A percentile compares a stretch with the other conserved stretches of the same genome.
Conservation (phyloP, 306 rosid species). For the Benincasa hispida region DNA sequence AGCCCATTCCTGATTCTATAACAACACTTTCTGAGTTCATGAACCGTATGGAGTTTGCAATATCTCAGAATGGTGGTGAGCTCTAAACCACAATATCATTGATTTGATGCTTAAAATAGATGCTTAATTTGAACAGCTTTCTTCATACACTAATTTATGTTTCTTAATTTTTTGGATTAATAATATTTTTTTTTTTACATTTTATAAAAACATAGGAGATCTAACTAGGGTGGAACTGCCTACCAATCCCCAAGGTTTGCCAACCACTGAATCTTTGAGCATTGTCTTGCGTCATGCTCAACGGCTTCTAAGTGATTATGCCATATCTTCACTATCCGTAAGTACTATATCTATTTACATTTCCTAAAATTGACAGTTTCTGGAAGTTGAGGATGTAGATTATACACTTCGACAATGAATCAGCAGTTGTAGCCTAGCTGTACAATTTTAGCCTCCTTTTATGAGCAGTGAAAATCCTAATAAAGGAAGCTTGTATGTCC, state of each 20-base stretch:
- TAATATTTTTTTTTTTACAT: not conserved
- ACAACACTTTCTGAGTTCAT: constrained; percentile 71
- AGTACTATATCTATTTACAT: constrained; percentile 16
- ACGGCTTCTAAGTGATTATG: constrained; percentile 51
- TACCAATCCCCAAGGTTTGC: constrained; percentile 64
- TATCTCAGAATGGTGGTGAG: constrained; percentile 52
- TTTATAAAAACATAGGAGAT: constrained; percentile 34
- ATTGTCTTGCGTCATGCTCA: constrained; percentile 62
- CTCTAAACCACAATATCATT: not conserved
- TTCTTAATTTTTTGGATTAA: constrained; percentile 16
- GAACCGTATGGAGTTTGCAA: constrained; percentile 61
- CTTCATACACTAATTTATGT: constrained; percentile 30
- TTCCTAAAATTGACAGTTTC: not conserved
- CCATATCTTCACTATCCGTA: constrained; percentile 82
- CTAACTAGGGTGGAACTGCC: constrained; percentile 53
- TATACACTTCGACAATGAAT: not conserved
- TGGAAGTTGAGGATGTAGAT: not conserved
- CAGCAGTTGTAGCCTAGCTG: not conserved
- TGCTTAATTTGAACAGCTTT: constrained; percentile 3
- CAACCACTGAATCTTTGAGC: constrained; percentile 71
- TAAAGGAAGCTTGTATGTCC: not conserved
- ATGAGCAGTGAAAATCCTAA: not conserved
- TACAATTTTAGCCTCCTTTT: not conserved
- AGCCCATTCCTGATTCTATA: constrained; percentile 88
- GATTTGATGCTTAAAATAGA: constrained; percentile 9